Base-by-base conservation (phyloP, 192 early-diverging fungal species). In the Backusella circina region DNA sequence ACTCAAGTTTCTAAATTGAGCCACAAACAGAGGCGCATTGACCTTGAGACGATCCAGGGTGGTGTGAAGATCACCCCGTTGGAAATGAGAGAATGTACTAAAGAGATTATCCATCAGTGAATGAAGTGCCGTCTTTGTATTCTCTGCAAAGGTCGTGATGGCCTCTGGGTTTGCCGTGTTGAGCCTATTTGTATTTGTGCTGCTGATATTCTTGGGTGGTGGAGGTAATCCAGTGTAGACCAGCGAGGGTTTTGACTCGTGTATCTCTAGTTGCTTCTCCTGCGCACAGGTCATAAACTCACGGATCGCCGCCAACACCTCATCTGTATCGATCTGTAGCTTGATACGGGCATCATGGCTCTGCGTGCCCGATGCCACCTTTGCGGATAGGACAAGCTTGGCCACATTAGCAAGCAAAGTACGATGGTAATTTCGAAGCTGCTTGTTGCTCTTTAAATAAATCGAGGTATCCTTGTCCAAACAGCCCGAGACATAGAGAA, bases 271-370 rank as follows among this genome's bases (percentile, higher is more conserved):
- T 13, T 79, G 77, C 3, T 86, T 76, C 2, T 91, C 85, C 74
- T 91, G 89, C 4, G 91, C 94, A 8, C 37, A 44, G 1, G 41
- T 44, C 21, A 71, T 86, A 73, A 94, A 95, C 30, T 84, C 79
- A 28, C 89, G 86, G 36, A 95, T 88, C 9, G 90, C 82, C 13
- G 84, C 79, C 38, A 94, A 78, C 8, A 94, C 88, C 41, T 91
- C 91, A 35, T 82, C 86, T 6, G 87, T 84, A 61, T 88, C 86
- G 23, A 77, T 70, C 41, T 90, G 86, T 81, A 94, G 86, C 3
- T 87, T 88, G n/a, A 83, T 77, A 32, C 88, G 84, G 5, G 92
- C 86, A 68, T 95, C 92, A 0, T 94, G 93, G 12, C 91, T 89
- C 31, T 94, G 93, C n/a, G 90, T 78, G 13, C 88, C 86, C 12